Evolutionary conservation across 2,329 filamentous ascomycete species (phyloP).

Genomic region (Botrytis pseudocinerea): DNA sequence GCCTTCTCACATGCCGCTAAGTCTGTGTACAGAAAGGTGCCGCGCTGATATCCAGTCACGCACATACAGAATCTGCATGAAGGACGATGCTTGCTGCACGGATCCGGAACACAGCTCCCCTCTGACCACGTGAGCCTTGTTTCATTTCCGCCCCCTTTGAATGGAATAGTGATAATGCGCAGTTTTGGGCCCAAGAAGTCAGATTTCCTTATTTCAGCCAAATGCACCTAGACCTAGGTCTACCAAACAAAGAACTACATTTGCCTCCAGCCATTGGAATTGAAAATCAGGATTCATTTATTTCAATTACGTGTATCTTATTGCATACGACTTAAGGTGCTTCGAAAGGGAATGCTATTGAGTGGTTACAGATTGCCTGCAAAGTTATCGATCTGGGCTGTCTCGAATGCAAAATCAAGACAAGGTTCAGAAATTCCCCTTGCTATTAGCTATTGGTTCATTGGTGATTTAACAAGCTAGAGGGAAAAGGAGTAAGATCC

Average conservation of each 20-base stretch:
- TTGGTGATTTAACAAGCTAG: neutral
- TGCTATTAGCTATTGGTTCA: neutral
- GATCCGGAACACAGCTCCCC: constrained; percentile 18
- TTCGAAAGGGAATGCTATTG: neutral
- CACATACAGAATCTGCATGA: constrained; percentile 20
- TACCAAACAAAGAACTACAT: constrained; percentile 11
- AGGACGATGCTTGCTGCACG: constrained; percentile 8
- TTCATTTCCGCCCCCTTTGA: neutral
- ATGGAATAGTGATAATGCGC: neutral
- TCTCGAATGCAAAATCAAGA: neutral
- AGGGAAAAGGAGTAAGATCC: neutral
- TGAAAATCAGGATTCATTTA: neutral
- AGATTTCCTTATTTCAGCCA: constrained; percentile 2
- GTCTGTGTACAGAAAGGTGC: constrained; percentile 1
- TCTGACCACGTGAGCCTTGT: constrained; percentile 20
- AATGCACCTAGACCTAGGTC: neutral
- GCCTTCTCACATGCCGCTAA: constrained; percentile 20
- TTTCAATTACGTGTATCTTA: neutral
- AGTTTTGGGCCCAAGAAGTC: neutral
- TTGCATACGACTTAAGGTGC: constrained; percentile 6
- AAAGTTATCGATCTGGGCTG: constrained; percentile 16
- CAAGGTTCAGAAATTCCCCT: neutral
- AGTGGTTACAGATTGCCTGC: constrained; percentile 2
- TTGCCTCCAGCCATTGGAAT: neutral
- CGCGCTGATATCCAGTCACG: constrained; percentile 20